Evolutionary conservation across 2,329 filamentous ascomycete species (phyloP).

Genomic region (Massarina eburnea): DNA sequence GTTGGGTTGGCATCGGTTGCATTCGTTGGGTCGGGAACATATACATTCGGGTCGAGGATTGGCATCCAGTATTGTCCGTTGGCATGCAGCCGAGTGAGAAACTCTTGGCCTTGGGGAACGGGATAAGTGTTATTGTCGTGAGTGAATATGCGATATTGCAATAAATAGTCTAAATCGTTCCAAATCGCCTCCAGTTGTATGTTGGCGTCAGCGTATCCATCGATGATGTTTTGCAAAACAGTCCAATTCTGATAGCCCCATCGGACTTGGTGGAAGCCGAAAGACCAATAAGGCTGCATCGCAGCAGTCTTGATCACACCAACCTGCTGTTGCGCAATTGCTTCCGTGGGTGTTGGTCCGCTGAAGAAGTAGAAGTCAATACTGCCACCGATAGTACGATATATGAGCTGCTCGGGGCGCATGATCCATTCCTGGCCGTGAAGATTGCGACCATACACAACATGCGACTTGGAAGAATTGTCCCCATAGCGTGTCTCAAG

Average conservation of each 20-base stretch:
- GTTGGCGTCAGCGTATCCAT: constrained; percentile 52
- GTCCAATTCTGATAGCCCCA: constrained; percentile 57
- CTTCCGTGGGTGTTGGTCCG: constrained; percentile 47
- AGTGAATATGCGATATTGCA: constrained; percentile 56
- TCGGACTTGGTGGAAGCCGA: constrained; percentile 52
- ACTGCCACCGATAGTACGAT: constrained; percentile 73
- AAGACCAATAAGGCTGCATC: constrained; percentile 53
- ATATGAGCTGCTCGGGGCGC: constrained; percentile 65
- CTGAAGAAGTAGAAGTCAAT: constrained; percentile 61
- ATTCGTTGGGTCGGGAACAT: constrained; percentile 67
- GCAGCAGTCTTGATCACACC: constrained; percentile 47
- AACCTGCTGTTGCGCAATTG: constrained; percentile 50
- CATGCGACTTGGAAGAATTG: neutral
- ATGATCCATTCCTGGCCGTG: constrained; percentile 72
- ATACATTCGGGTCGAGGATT: constrained; percentile 62
- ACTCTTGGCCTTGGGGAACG: constrained; percentile 49
- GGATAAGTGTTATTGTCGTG: constrained; percentile 54
- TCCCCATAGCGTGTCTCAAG: constrained; percentile 1
- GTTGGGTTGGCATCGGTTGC: constrained; percentile 55
- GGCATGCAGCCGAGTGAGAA: constrained; percentile 52
- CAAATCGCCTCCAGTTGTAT: constrained; percentile 51
- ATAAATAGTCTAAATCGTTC: constrained; percentile 34
- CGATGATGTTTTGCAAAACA: constrained; percentile 36
- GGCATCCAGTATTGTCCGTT: constrained; percentile 58
- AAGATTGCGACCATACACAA: constrained; percentile 34